phyloP scores from a whole-genome alignment of 306 rosid genomes.

The Trifolium pratense region DNA sequence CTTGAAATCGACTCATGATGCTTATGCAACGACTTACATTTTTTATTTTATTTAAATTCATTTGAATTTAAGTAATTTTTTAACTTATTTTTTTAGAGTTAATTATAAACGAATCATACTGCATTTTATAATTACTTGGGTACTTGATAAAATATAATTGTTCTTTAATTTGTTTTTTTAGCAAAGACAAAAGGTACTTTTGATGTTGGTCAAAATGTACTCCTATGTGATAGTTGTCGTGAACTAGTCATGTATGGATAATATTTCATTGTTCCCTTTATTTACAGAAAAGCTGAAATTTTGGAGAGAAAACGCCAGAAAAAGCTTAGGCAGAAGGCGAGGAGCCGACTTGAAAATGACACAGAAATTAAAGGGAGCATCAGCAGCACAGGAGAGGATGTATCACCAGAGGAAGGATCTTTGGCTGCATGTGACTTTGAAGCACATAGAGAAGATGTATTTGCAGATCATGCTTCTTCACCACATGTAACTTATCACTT shows the following conservation, averaged over 20 bases:
- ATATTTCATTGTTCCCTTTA: conserved; percentile 31
- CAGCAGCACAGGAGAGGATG: conserved; percentile 48
- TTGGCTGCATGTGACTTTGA: conserved; percentile 45
- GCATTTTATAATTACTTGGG: background rate
- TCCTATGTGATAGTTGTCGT: conserved; percentile 24
- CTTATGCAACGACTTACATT: conserved; percentile 21
- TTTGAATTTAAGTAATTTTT: background rate
- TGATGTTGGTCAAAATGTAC: conserved; percentile 5
- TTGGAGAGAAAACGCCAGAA: conserved; percentile 85
- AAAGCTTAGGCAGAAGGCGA: conserved; percentile 79
- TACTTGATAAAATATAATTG: conserved; percentile 1
- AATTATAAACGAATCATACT: conserved; percentile 20
- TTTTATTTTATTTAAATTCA: conserved; percentile 22
- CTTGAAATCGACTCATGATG: conserved; percentile 9
- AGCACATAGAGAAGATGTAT: conserved; percentile 41
- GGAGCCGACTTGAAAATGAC: conserved; percentile 58
- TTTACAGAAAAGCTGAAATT: conserved; percentile 71
- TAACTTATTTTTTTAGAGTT: conserved; percentile 19
- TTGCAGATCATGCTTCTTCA: conserved; percentile 44
- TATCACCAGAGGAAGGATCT: conserved; percentile 55
- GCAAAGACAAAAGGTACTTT: conserved; percentile 14
- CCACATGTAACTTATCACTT: conserved; percentile 45
- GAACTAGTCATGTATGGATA: conserved; percentile 21
- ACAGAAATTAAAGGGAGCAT: conserved; percentile 48
- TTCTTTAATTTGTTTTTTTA: conserved; percentile 29